These are phyloP conservation scores for Medicago arabica DNA, from an alignment of 306 rosid genomes.

Conservation along the genomic window DNA sequence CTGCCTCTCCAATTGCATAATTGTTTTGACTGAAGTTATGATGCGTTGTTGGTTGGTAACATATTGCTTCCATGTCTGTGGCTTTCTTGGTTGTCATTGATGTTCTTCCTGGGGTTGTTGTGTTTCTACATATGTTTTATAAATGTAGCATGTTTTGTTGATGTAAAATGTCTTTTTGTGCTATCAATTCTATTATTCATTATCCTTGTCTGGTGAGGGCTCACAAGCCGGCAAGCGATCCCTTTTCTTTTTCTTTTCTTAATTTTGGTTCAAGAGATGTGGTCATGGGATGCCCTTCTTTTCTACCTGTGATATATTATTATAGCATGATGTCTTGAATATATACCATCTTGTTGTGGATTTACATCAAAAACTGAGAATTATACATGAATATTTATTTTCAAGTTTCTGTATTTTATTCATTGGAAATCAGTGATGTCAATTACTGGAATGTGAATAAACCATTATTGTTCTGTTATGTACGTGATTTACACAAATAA, in stretches of 20 bases:
- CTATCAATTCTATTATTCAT: slow-evolving; percentile 54
- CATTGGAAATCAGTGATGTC: neutral
- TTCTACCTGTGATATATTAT: slow-evolving; percentile 44
- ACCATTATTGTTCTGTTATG: neutral
- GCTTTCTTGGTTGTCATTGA: slow-evolving; percentile 40
- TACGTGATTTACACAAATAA: too few species aligned
- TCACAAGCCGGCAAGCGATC: slow-evolving; percentile 35
- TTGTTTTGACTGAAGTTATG: slow-evolving; percentile 46
- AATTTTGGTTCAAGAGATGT: slow-evolving; percentile 36
- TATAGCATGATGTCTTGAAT: slow-evolving; percentile 42
- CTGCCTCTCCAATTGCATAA: slow-evolving; percentile 34
- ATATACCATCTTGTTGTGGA: slow-evolving; percentile 47
- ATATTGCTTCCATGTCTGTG: slow-evolving; percentile 37
- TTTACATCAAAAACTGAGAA: slow-evolving; percentile 48
- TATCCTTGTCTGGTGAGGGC: slow-evolving; percentile 48
- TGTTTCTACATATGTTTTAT: slow-evolving; percentile 45
- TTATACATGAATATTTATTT: slow-evolving; percentile 37
- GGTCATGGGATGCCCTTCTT: slow-evolving; percentile 38
- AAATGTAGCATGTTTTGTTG: slow-evolving; percentile 44
- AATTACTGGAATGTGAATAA: neutral
- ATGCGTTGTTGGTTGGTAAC: slow-evolving; percentile 45
- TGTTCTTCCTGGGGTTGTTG: slow-evolving; percentile 45
- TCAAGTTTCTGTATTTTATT: slow-evolving; percentile 37
- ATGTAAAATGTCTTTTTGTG: slow-evolving; percentile 55
- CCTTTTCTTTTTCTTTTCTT: slow-evolving; percentile 32